Evolutionary conservation across 129 eudicot genomes (phyloP), one percentile per base, ranked within the genome.

Genomic region (Saposhnikovia divaricata): DNA sequence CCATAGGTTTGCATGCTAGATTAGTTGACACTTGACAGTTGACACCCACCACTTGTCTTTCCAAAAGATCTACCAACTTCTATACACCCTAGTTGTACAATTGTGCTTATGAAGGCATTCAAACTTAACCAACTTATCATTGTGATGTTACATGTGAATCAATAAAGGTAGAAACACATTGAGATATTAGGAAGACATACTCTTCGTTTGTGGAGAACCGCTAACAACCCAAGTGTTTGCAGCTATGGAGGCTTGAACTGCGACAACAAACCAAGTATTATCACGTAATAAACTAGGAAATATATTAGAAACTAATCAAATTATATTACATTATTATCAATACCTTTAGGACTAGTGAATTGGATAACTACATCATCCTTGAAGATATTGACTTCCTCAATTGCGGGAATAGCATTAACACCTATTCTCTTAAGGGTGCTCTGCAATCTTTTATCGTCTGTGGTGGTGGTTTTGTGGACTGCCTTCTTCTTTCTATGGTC

Each of bases 201-300:
- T 61, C 69, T 61, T 61, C 11, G 69, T 61, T 25, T 61, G 69
- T 61, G 69, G 69, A n/a, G 69, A 61, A 61, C 69, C 69, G 15
- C 69, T 61, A 61, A 61, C 69, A 61, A 61, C 69, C 69, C 69
- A 61, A 25, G 69, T 61, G 69, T 61, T 61, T 28, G 69, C 69
- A 61, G 69, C 69, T 3, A 61, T 61, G 3, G 69, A 61, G 69
- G 69, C 69, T 61, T 61, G 69, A 61, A 61, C 69, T 61, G 69
- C 16, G 2, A 25, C 15, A 27, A 61, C 0, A 59, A 59, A 0
- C 4, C 25, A n/a, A 61, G 25, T 61, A n/a, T 61, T 61, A 61
- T 61, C 10, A 61, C 25, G 11, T 11, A 61, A n/a, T 61, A 61
- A 61, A 8, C 4, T 10, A 23, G 5, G 69, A 25, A 59, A 61